Percentiles rank a stretch among this genome's conserved stretches.
phyloP scores from a whole-genome alignment of 2,329 filamentous ascomycete species.

The Xylaria sp. region DNA sequence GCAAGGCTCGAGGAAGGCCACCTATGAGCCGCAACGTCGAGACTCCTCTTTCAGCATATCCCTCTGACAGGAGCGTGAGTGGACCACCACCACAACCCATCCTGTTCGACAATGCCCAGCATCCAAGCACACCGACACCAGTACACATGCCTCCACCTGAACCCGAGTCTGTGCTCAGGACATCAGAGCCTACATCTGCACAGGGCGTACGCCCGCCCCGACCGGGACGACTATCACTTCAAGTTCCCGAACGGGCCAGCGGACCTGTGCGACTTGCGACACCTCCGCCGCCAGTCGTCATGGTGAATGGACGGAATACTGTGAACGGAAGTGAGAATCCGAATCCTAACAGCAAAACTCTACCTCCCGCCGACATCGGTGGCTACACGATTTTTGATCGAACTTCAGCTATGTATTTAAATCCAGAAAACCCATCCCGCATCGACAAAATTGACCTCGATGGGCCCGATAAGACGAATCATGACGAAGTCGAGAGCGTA shows the following conservation, averaged over 20 bases:
- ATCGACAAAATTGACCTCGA: slow-evolving; percentile 45
- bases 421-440: slow-evolving; percentile 38
- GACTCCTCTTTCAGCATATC: slow-evolving; percentile 75
- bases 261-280: slow-evolving; percentile 72
- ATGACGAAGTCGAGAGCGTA: slow-evolving; percentile 65
- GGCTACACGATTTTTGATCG: slow-evolving; percentile 43
- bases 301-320: slow-evolving; percentile 60
- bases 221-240: slow-evolving; percentile 66
- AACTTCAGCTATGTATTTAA: slow-evolving; percentile 42
- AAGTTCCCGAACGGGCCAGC: slow-evolving; percentile 69
- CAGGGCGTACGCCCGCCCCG: slow-evolving; percentile 45
- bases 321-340: slow-evolving; percentile 29
- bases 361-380: slow-evolving; percentile 15
- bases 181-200: slow-evolving; percentile 40
- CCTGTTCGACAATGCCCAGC: slow-evolving; percentile 41
- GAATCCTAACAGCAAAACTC: not conserved
- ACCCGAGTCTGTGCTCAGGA: slow-evolving; percentile 36
- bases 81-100: slow-evolving; percentile 54
- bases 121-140: slow-evolving; percentile 36
- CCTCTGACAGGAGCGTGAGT: slow-evolving; percentile 62
- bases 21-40: slow-evolving; percentile 73
- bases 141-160: slow-evolving; percentile 43
- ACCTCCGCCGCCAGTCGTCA: slow-evolving; percentile 61
- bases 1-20: slow-evolving; percentile 82
- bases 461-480: slow-evolving; percentile 61